Evolutionary conservation across 805 yeast genomes (phyloP).

Genomic region (Teunomyces cretensis): DNA sequence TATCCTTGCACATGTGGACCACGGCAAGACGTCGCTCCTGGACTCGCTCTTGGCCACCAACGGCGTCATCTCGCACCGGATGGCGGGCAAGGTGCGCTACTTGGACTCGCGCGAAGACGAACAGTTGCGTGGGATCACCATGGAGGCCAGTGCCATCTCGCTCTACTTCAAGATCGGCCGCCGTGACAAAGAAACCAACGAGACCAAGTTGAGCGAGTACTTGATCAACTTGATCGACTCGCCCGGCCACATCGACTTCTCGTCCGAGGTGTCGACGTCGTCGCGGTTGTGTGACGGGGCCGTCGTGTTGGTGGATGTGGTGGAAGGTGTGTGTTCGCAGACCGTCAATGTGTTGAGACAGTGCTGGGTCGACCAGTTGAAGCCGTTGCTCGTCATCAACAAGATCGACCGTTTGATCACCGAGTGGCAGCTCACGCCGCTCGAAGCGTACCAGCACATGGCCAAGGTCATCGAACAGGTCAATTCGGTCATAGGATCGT

Average conservation of each 20-base stretch:
- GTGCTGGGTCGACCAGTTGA: slow-evolving; percentile 90
- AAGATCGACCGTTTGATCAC: slow-evolving; percentile 84
- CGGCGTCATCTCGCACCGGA: slow-evolving; percentile 90
- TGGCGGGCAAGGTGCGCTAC: slow-evolving; percentile 94
- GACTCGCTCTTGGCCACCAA: slow-evolving; percentile 92
- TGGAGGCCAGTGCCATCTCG: slow-evolving; percentile 96
- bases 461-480: slow-evolving; percentile 84
- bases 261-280: slow-evolving; percentile 94
- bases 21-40: slow-evolving; percentile 93
- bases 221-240: slow-evolving; percentile 92
- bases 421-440: slow-evolving; percentile 78
- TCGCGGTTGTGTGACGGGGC: slow-evolving; percentile 97
- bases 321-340: slow-evolving; percentile 98
- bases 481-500: slow-evolving; percentile 90
- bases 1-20: slow-evolving; percentile 97
- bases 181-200: slow-evolving; percentile 22
- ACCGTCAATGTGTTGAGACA: slow-evolving; percentile 93
- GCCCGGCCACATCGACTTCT: slow-evolving; percentile 98
- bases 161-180: slow-evolving; percentile 75
- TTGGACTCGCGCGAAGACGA: slow-evolving; percentile 95
- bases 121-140: slow-evolving; percentile 93
- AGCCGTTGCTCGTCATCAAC: slow-evolving; percentile 84
- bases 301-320: slow-evolving; percentile 90
- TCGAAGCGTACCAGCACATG: slow-evolving; percentile 82
- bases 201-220: slow-evolving; percentile 60